Base-by-base conservation (phyloP, 2,329 filamentous ascomycete genomes). In the Fusarium cicatricum region DNA sequence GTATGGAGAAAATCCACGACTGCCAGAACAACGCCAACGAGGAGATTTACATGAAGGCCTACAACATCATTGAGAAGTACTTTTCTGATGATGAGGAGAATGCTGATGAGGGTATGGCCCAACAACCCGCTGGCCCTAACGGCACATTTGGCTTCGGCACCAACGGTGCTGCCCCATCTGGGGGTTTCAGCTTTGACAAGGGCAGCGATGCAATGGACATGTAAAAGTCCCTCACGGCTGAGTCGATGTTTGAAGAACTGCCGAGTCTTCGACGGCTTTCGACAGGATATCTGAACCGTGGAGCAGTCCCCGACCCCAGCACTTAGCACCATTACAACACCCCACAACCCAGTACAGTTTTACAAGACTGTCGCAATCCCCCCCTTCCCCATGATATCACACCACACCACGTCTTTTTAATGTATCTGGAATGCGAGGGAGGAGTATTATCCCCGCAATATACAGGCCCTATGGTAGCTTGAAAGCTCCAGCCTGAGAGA, bases 1-100 rank as follows among this genome's bases (percentile, higher is more conserved):
- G 95, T 66, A 99, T 99, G 95, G 95, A 98, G 83, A 98, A 98
- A 89, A 98, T 99, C 69, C 95, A 99, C 80, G 94, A 98, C 70
- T 98, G 95, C 86, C 95, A 99, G 83, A 97, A 96, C 82, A 99
- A 99, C 72, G 94, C 94, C 82, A 99, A 99, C 80, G 95, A 99
- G 80, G 95, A 99, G 80, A 99, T 99, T 70, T 99, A 99, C 85
- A 98, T 99, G 94, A 99, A 99, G 87, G 95, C 95, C 0, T 99
- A 98, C 85, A 98, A 96, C 85, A 99, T 99, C 78, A 99, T 99
- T 67, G 95, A 99, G 85, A 97, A 97, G 83, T 99, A 99, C 85
- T 99, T 99, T 82, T 97, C 93, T 0, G 95, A 99, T 71, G 95
- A 99, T 67, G 95, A 98, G 51, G 95, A 96, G 73, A 92, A 93